phyloP scores from a whole-genome alignment of 208 protist genomes.

The Histomonas meleagridis region DNA sequence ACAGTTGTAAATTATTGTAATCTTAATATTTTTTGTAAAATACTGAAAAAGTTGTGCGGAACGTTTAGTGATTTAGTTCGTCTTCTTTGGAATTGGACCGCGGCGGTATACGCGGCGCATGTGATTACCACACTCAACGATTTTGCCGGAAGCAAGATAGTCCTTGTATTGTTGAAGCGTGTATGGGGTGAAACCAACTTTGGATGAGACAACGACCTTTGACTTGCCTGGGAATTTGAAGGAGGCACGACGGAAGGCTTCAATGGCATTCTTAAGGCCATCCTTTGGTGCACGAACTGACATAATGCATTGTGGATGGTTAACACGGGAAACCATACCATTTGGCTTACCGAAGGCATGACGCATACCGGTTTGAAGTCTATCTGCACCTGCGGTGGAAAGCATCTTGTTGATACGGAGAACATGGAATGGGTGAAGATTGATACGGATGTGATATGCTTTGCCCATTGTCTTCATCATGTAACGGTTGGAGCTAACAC shows the following conservation, averaged over 20 bases:
- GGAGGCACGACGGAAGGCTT: not conserved
- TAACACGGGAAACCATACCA: conserved; percentile 81
- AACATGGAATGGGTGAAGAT: conserved; percentile 95
- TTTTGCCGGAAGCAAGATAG: not conserved
- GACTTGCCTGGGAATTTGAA: conserved; percentile 35
- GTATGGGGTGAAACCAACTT: conserved; percentile 25
- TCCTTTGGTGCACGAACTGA: conserved; percentile 69
- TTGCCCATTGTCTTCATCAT: conserved; percentile 87
- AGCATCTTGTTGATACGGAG: conserved; percentile 99
- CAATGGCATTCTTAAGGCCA: not conserved
- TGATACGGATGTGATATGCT: conserved; percentile 96
- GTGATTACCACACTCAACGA: conserved; percentile 10
- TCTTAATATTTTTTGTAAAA: too few relatives aligned
- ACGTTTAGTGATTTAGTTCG: too few relatives aligned
- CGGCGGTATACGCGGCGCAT: not conserved
- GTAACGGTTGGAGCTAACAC: conserved; percentile 98
- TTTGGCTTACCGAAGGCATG: conserved; percentile 88
- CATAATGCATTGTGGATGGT: conserved; percentile 87
- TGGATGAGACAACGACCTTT: not conserved
- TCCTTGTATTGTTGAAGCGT: not conserved
- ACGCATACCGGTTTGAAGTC: conserved; percentile 73
- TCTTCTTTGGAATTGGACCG: conserved; percentile 28
- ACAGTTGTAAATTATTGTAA: too few relatives aligned
- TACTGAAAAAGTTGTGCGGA: too few relatives aligned
- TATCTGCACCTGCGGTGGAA: conserved; percentile 96